phyloP scores from a whole-genome alignment of 176 grass and related monocot species.

The Eragrostis curvula region DNA sequence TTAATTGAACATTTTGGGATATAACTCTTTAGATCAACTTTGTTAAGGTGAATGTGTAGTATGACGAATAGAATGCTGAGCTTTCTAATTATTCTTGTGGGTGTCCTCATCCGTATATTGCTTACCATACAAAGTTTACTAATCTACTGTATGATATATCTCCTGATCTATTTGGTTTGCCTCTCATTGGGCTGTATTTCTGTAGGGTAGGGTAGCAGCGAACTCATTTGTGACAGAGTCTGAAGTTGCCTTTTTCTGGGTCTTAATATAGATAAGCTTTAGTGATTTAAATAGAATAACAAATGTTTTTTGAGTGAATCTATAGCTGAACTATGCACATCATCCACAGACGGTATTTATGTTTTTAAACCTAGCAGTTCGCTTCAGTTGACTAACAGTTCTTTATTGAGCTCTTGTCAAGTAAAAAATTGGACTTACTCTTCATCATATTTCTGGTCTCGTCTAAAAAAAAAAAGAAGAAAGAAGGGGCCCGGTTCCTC shows the following conservation, averaged over 20 bases:
- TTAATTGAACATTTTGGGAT: not conserved
- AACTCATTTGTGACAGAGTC: not conserved
- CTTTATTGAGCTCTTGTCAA: not conserved
- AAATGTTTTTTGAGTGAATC: not conserved
- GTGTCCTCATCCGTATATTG: not conserved
- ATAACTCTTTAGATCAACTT: conserved; percentile 12
- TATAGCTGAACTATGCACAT: not conserved
- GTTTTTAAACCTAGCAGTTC: not conserved
- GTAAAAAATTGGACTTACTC: not conserved
- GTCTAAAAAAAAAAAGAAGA: not conserved
- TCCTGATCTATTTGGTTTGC: not conserved
- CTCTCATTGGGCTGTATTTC: not conserved
- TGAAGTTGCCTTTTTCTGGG: not conserved
- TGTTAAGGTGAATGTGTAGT: conserved; percentile 15
- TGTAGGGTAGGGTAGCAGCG: not conserved
- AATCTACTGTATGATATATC: not conserved
- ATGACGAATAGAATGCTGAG: conserved; percentile 7
- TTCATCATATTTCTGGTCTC: no score
- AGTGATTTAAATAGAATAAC: not conserved
- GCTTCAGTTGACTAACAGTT: conserved; percentile 7
- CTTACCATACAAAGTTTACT: not conserved
- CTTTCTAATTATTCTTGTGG: not conserved
- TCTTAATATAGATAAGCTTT: not conserved
- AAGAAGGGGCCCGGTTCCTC: not conserved
- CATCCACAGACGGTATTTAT: not conserved